These are phyloP conservation scores for Skeletonema costatum DNA, from an alignment of 108 stramenopile genomes.

Conservation along the genomic window DNA sequence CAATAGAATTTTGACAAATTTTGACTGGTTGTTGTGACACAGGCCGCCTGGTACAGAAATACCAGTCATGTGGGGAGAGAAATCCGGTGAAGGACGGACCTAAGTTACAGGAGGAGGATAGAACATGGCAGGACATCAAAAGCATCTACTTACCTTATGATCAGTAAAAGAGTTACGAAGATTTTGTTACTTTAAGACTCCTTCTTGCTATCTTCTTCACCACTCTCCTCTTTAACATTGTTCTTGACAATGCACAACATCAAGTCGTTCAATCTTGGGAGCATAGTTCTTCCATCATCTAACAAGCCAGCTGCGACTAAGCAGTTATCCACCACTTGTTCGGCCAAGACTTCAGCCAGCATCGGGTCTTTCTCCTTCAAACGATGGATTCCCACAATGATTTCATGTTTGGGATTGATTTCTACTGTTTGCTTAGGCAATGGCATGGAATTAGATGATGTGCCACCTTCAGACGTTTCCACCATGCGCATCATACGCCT, in stretches of 20 bases:
- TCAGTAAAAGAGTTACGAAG: no score
- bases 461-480: constrained; percentile 83
- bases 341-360: constrained; percentile 81
- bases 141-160: no score
- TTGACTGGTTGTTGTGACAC: no score
- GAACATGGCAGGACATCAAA: no score
- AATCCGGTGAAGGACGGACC: no score
- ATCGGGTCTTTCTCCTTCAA: constrained; percentile 68
- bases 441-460: constrained; percentile 58
- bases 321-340: constrained; percentile 98
- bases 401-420: constrained; percentile 95
- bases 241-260: constrained; percentile 78
- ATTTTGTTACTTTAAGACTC: not conserved
- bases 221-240: not conserved
- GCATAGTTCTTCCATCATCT: constrained; percentile 95
- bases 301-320: constrained; percentile 96
- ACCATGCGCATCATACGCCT: constrained; percentile 98
- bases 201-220: not conserved
- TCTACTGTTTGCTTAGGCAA: constrained; percentile 95
- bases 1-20: no score
- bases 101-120: no score
- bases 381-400: constrained; percentile 81
- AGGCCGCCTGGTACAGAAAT: no score
- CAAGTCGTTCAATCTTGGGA: constrained; percentile 92
- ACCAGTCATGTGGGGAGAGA: no score